A percentile compares a stretch with the other conserved stretches of the same genome.
Evolutionary conservation across 257 asterid species (phyloP).

Genomic region (Misopates orontium): DNA sequence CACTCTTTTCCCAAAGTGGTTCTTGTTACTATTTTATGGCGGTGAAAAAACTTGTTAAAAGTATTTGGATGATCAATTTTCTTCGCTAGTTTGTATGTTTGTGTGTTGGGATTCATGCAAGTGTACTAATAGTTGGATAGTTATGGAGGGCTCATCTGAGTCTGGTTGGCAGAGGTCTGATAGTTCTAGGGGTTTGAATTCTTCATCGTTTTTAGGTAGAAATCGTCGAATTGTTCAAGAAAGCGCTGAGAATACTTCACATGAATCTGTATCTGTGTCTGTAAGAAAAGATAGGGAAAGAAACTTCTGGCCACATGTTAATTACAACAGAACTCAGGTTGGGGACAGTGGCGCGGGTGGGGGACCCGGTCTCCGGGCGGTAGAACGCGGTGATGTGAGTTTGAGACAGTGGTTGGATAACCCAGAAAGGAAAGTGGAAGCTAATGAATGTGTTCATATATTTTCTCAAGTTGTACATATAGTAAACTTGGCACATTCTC

Average conservation of each 20-base stretch:
- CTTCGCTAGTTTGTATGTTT: slow-evolving; percentile 20
- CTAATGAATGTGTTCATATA: slow-evolving; percentile 82
- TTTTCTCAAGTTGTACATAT: slow-evolving; percentile 84
- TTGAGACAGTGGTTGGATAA: slow-evolving; percentile 92
- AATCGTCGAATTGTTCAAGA: slow-evolving; percentile 48
- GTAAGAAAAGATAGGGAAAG: slow-evolving; percentile 57
- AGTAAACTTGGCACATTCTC: slow-evolving; percentile 78
- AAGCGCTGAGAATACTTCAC: slow-evolving; percentile 46
- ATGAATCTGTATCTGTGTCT: slow-evolving; percentile 49
- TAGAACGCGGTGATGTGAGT: slow-evolving; percentile 63
- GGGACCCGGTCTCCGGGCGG: slow-evolving; percentile 29
- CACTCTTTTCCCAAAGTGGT: background rate
- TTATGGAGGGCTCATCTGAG: slow-evolving; percentile 90
- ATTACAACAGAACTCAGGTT: slow-evolving; percentile 31
- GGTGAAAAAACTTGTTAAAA: slow-evolving; percentile 27
- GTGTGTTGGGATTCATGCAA: slow-evolving; percentile 39
- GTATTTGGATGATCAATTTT: slow-evolving; percentile 16
- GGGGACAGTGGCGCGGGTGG: slow-evolving; percentile 24
- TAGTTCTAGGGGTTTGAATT: slow-evolving; percentile 64
- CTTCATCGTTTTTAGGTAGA: slow-evolving; percentile 48
- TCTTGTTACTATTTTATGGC: slow-evolving; percentile 32
- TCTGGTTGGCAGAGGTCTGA: slow-evolving; percentile 75
- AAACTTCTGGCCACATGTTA: slow-evolving; percentile 28
- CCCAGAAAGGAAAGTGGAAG: slow-evolving; percentile 73
- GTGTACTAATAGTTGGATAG: slow-evolving; percentile 36